phyloP scores from a whole-genome alignment of 768 basidiomycete genomes.

The Clitopilus passeckerianus region DNA sequence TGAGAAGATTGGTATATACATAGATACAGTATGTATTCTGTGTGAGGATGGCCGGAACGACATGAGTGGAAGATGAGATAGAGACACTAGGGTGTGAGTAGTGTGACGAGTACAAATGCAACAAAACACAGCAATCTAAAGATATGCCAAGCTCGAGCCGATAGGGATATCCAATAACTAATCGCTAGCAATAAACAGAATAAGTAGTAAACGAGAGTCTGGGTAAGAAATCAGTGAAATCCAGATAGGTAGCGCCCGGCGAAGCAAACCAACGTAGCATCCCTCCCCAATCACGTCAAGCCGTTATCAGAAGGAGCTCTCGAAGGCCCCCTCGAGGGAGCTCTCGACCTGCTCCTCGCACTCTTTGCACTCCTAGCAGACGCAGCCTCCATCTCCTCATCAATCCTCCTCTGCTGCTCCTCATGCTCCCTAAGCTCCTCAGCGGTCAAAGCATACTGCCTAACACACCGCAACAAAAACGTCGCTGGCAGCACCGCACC shows the following conservation, averaged over 20 bases:
- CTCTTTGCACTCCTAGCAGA: not conserved
- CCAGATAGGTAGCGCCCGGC: not conserved
- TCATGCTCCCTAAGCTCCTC: slow-evolving; percentile 48
- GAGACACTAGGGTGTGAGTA: no score
- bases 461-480: slow-evolving; percentile 52
- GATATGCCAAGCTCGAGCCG: not conserved
- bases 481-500: slow-evolving; percentile 51
- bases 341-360: not conserved
- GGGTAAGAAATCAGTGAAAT: not conserved
- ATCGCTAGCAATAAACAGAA: not conserved
- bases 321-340: not conserved
- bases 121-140: not conserved
- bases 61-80: no score
- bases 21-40: no score
- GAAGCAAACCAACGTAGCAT: not conserved
- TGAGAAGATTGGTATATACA: not conserved
- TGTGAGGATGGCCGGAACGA: no score
- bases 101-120: not conserved
- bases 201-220: not conserved
- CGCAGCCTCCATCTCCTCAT: slow-evolving; percentile 6
- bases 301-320: not conserved
- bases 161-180: not conserved
- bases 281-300: not conserved
- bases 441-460: slow-evolving; percentile 39
- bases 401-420: slow-evolving; percentile 4